phyloP scores from a whole-genome alignment of 768 basidiomycete genomes.

The Agrocybe pediades region DNA sequence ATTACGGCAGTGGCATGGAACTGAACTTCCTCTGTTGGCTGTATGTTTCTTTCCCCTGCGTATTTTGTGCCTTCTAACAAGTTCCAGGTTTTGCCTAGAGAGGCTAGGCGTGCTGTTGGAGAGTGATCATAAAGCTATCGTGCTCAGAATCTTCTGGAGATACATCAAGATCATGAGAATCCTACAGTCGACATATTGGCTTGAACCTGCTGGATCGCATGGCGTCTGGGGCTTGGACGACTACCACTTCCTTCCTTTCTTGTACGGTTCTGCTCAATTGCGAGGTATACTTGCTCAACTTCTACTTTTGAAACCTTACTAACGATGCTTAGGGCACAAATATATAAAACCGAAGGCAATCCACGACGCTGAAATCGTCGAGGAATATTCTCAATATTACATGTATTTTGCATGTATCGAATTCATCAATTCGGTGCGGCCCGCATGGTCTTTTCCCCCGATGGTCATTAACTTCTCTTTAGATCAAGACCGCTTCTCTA shows the following conservation, averaged over 20 bases:
- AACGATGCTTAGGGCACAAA: constrained; percentile 65
- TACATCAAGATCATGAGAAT: constrained; percentile 83
- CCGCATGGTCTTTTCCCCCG: not conserved
- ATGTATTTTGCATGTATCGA: constrained; percentile 97
- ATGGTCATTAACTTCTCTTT: not conserved
- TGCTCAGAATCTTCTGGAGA: constrained; percentile 90
- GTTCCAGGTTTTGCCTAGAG: constrained; percentile 74
- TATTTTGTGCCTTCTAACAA: not conserved
- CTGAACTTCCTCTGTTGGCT: constrained; percentile 97
- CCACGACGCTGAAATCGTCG: constrained; percentile 87
- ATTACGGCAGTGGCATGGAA: constrained; percentile 99
- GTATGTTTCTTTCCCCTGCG: constrained; percentile 38
- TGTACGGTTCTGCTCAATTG: constrained; percentile 85
- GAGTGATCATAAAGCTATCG: constrained; percentile 73
- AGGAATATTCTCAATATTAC: constrained; percentile 90
- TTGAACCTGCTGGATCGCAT: constrained; percentile 98
- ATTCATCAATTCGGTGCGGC: constrained; percentile 89
- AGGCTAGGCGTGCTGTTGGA: constrained; percentile 63
- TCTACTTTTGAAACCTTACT: not conserved
- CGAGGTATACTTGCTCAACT: constrained; percentile 40
- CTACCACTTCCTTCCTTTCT: constrained; percentile 93
- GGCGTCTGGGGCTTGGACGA: constrained; percentile 98
- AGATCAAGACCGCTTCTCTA: constrained; percentile 95
- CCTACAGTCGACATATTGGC: constrained; percentile 93
- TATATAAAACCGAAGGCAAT: constrained; percentile 91